These are phyloP conservation scores for Fusarium redolens DNA, from an alignment of 2,329 filamentous ascomycete genomes.

Conservation along the genomic window DNA sequence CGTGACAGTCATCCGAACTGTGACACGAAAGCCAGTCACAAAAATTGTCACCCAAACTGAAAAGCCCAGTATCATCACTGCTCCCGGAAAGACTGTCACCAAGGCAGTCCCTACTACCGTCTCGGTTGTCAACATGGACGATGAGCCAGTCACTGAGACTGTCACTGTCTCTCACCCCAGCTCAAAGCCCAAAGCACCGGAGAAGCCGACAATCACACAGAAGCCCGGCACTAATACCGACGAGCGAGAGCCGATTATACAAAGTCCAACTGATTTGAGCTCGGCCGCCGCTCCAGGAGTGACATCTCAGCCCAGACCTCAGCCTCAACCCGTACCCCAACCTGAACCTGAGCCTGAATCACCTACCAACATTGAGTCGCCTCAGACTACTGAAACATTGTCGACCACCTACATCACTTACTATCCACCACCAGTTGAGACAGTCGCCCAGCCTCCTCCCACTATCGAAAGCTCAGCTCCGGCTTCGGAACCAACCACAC, in stretches of 20 bases:
- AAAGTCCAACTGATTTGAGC: constrained; percentile 4
- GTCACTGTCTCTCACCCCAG: constrained; percentile 41
- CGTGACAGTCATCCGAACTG: constrained; percentile 52
- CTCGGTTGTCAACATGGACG: constrained; percentile 47
- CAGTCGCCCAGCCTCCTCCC: constrained; percentile 7
- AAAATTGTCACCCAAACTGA: constrained; percentile 44
- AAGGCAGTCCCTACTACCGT: constrained; percentile 47
- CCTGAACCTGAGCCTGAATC: constrained; percentile 17
- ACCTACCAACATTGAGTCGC: background rate
- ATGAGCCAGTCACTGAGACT: constrained; percentile 39
- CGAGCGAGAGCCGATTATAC: background rate
- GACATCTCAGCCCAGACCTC: constrained; percentile 8
- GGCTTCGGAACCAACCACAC: constrained; percentile 11
- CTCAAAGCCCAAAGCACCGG: constrained; percentile 9
- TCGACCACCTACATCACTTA: background rate
- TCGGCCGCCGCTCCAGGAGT: constrained; percentile 15
- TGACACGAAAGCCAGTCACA: constrained; percentile 46
- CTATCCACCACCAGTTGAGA: constrained; percentile 7
- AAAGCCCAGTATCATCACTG: constrained; percentile 45
- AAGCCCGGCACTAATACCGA: background rate
- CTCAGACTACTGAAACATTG: background rate
- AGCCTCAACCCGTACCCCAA: constrained; percentile 16
- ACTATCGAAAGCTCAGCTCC: background rate
- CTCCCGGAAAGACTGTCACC: constrained; percentile 42
- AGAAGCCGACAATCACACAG: constrained; percentile 7